These are phyloP conservation scores for Alternaria gansuensis DNA, from an alignment of 2,329 filamentous ascomycete genomes.

Conservation along the genomic window DNA sequence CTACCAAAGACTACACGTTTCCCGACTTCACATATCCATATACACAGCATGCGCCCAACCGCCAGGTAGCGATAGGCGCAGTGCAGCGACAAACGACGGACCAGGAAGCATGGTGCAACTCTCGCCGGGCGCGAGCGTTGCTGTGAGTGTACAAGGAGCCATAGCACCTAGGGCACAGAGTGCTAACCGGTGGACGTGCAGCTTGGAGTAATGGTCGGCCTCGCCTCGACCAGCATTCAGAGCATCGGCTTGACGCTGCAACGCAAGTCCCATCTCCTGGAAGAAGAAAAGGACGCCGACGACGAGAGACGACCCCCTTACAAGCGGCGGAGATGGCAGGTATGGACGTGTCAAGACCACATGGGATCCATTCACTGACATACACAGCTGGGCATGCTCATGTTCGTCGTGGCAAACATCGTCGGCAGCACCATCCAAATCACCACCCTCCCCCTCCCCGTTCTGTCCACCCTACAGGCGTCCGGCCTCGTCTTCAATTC, in stretches of 20 bases:
- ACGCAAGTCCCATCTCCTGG: conserved; percentile 96
- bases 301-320: conserved; percentile 86
- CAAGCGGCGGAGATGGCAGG: conserved; percentile 90
- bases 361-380: conserved; percentile 22
- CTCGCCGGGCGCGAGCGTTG: conserved; percentile 54
- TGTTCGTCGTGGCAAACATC: conserved; percentile 95
- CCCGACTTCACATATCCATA: conserved; percentile 6
- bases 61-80: conserved; percentile 43
- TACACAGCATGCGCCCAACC: conserved; percentile 41
- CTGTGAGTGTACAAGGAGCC: conserved; percentile 42
- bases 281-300: conserved; percentile 87
- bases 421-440: conserved; percentile 97
- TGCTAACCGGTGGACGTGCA: conserved; percentile 51
- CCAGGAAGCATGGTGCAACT: conserved; percentile 52
- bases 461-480: conserved; percentile 88
- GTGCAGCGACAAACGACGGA: conserved; percentile 30
- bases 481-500: conserved; percentile 98
- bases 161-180: background rate
- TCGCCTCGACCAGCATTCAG: conserved; percentile 93
- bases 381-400: conserved; percentile 80
- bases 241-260: conserved; percentile 94
- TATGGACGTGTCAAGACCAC: conserved; percentile 39
- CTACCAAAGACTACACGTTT: background rate
- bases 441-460: conserved; percentile 90
- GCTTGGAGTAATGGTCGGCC: conserved; percentile 92